A percentile compares a stretch with the other conserved stretches of the same genome.
These are phyloP conservation scores for Chlamydomonas reinhardtii DNA, from an alignment of 163 green algal species.

Conservation along the genomic window DNA sequence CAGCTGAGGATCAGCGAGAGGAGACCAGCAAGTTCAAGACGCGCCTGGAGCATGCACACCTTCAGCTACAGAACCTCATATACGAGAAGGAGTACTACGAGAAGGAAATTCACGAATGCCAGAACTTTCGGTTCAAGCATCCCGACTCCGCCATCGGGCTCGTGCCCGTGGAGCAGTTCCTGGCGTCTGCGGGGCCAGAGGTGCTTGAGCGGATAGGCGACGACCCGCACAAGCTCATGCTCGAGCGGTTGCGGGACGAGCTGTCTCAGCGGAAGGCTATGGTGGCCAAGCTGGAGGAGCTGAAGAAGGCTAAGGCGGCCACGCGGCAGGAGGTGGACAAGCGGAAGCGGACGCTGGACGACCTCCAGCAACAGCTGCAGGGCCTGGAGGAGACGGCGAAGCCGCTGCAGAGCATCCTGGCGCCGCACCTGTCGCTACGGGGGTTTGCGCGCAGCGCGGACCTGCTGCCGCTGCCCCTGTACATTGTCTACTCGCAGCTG, in stretches of 20 bases:
- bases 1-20: slow-evolving; percentile 58
- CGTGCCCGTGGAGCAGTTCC: slow-evolving; percentile 72
- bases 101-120: slow-evolving; percentile 82
- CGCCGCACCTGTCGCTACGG: slow-evolving; percentile 27
- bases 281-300: slow-evolving; percentile 66
- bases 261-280: slow-evolving; percentile 68
- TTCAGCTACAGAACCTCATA: slow-evolving; percentile 86
- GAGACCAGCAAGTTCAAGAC: slow-evolving; percentile 62
- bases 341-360: slow-evolving; percentile 61
- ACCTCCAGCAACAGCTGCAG: slow-evolving; percentile 64
- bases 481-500: slow-evolving; percentile 81
- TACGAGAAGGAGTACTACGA: slow-evolving; percentile 91
- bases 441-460: slow-evolving; percentile 55
- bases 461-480: slow-evolving; percentile 80
- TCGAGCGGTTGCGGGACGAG: slow-evolving; percentile 84
- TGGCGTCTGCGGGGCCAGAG: not conserved
- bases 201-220: slow-evolving; percentile 11
- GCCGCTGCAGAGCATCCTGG: slow-evolving; percentile 63
- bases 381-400: slow-evolving; percentile 59
- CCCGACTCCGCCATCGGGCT: slow-evolving; percentile 76
- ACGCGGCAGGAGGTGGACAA: slow-evolving; percentile 62
- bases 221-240: slow-evolving; percentile 76
- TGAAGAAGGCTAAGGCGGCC: slow-evolving; percentile 67
- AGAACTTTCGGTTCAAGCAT: slow-evolving; percentile 75
- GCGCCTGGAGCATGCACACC: slow-evolving; percentile 66